These are phyloP conservation scores for Dimargaris verticillata DNA, from an alignment of 192 early-diverging fungal genomes.

Conservation along the genomic window DNA sequence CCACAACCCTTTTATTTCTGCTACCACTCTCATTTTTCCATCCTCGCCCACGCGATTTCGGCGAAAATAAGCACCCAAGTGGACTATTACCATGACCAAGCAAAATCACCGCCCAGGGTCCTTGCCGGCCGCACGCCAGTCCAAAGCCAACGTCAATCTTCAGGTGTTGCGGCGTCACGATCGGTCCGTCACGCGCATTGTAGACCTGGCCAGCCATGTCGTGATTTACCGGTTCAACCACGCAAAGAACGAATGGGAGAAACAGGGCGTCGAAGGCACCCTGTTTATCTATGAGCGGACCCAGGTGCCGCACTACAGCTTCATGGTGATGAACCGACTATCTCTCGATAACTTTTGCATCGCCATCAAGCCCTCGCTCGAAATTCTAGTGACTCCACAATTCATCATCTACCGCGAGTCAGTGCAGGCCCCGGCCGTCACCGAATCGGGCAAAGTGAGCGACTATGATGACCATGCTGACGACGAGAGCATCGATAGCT, in stretches of 20 bases:
- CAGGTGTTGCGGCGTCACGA: conserved; percentile 73
- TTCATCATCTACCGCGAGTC: conserved; percentile 65
- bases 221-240: conserved; percentile 81
- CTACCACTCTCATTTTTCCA: no score
- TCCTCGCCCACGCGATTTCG: no score
- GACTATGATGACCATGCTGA: background rate
- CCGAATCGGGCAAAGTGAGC: conserved; percentile 25
- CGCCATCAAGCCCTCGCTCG: conserved; percentile 47
- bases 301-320: conserved; percentile 43
- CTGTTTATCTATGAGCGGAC: conserved; percentile 73
- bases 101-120: no score
- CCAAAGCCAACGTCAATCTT: conserved; percentile 35
- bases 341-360: conserved; percentile 64
- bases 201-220: conserved; percentile 72
- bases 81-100: no score
- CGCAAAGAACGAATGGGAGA: conserved; percentile 41
- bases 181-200: conserved; percentile 49
- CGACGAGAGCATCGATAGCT: background rate
- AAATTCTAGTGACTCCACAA: conserved; percentile 62
- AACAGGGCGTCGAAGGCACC: conserved; percentile 79
- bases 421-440: conserved; percentile 38
- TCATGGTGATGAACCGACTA: conserved; percentile 80
- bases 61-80: no score
- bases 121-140: no score
- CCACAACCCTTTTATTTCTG: no score